Conservation (phyloP, 2,329 filamentous ascomycete species). For the Juglanconis oblonga region DNA sequence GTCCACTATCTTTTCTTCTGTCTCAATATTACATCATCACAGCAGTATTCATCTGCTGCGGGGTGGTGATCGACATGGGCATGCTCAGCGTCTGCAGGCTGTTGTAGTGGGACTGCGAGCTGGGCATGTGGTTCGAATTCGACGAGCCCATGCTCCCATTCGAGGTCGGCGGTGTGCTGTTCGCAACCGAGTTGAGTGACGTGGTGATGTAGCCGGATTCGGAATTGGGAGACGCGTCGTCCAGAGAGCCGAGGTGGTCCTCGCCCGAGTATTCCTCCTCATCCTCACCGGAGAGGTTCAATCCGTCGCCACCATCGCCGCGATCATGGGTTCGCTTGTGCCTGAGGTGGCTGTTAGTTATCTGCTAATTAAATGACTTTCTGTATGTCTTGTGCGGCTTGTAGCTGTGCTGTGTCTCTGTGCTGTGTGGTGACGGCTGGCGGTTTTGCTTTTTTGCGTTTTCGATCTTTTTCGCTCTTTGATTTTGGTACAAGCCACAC, state of each 20-base stretch:
- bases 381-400: constrained; percentile 28
- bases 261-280: constrained; percentile 81
- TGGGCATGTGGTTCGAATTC: constrained; percentile 27
- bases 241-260: constrained; percentile 76
- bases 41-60: constrained; percentile 38
- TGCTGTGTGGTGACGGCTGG: constrained; percentile 29
- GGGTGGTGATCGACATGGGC: constrained; percentile 62
- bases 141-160: constrained; percentile 27
- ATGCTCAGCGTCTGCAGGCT: constrained; percentile 61
- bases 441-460: constrained; percentile 26
- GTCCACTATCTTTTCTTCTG: background rate
- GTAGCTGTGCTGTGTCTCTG: constrained; percentile 33
- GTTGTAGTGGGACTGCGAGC: constrained; percentile 44
- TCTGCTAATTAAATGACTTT: constrained; percentile 15
- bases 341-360: constrained; percentile 53
- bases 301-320: constrained; percentile 56
- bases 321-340: constrained; percentile 77
- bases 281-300: constrained; percentile 75
- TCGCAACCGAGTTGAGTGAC: constrained; percentile 46
- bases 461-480: constrained; percentile 23
- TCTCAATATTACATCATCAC: constrained; percentile 30
- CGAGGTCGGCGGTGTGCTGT: constrained; percentile 24
- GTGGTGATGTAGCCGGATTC: constrained; percentile 60
- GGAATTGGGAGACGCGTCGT: constrained; percentile 73
- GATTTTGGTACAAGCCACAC: constrained; percentile 31